A percentile compares a stretch with the other conserved stretches of the same genome.
These are phyloP conservation scores for Toxoplasma gondii DNA, from an alignment of 169 alveolate genomes.

Conservation along the genomic window DNA sequence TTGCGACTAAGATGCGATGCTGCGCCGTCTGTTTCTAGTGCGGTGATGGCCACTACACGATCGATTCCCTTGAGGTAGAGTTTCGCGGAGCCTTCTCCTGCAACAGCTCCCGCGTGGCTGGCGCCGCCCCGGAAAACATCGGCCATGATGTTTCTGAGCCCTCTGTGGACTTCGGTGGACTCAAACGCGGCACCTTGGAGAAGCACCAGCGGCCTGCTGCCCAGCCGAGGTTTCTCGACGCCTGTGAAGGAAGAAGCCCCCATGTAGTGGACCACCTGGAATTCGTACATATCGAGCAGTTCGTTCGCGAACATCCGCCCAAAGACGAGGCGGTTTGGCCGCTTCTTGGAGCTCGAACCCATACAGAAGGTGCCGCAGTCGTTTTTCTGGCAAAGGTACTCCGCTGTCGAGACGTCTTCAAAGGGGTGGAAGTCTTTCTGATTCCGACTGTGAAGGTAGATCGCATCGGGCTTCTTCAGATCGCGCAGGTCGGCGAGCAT, in stretches of 20 bases:
- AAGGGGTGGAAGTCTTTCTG: constrained; percentile 59
- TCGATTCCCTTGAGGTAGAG: constrained; percentile 46
- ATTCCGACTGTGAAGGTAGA: constrained; percentile 10
- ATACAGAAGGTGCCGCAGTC: constrained; percentile 51
- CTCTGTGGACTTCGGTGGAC: constrained; percentile 4
- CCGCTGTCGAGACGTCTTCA: constrained; percentile 35
- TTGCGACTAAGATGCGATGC: not conserved
- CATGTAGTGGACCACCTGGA: constrained; percentile 39
- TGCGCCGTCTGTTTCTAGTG: constrained; percentile 4
- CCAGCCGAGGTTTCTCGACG: constrained; percentile 44
- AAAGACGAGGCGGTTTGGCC: constrained; percentile 46
- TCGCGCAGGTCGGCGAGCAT: constrained; percentile 52
- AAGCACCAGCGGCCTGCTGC: constrained; percentile 57
- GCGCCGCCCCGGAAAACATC: constrained; percentile 50
- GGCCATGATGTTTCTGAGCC: constrained; percentile 41
- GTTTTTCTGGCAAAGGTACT: constrained; percentile 66
- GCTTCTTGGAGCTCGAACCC: constrained; percentile 64
- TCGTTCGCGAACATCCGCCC: constrained; percentile 58
- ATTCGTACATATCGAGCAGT: constrained; percentile 59
- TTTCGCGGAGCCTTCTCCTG: not conserved
- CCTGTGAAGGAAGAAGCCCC: constrained; percentile 10
- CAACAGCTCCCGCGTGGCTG: not conserved
- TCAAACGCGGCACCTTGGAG: constrained; percentile 64
- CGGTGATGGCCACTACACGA: constrained; percentile 53
- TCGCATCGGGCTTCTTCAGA: constrained; percentile 58